phyloP scores from a whole-genome alignment of 1,139 yeast species.

The Hansenula lynferdii region DNA sequence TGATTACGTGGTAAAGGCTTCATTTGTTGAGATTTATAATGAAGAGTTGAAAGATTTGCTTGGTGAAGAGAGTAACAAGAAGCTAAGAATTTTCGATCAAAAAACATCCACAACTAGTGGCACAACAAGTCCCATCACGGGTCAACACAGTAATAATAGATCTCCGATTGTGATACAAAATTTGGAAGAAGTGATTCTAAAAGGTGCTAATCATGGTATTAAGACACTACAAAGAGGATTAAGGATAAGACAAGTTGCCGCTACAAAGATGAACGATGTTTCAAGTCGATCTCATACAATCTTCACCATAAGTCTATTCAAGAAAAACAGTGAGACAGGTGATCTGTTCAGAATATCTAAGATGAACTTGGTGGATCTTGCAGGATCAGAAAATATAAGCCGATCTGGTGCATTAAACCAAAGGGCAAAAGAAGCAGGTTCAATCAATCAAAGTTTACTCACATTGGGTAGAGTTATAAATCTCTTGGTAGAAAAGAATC shows the following conservation, averaged over 20 bases:
- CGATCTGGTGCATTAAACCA: slow-evolving; percentile 55
- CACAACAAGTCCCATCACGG: slow-evolving; percentile 6
- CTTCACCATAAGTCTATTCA: slow-evolving; percentile 56
- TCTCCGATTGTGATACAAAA: slow-evolving; percentile 44
- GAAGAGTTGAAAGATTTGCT: slow-evolving; percentile 66
- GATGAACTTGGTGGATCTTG: slow-evolving; percentile 73
- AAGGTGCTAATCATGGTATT: slow-evolving; percentile 50
- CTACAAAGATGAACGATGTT: slow-evolving; percentile 63
- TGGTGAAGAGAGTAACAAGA: slow-evolving; percentile 35
- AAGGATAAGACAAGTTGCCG: slow-evolving; percentile 55
- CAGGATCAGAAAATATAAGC: slow-evolving; percentile 70
- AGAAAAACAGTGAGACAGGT: slow-evolving; percentile 32
- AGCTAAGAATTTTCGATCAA: slow-evolving; percentile 50
- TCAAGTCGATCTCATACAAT: slow-evolving; percentile 75
- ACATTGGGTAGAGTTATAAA: slow-evolving; percentile 65
- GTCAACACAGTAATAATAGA: slow-evolving; percentile 5
- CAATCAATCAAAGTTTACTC: slow-evolving; percentile 59
- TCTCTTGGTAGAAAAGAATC: slow-evolving; percentile 37
- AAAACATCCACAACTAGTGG: slow-evolving; percentile 13
- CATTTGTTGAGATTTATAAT: slow-evolving; percentile 70
- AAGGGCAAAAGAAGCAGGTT: slow-evolving; percentile 65
- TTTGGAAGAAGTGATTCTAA: slow-evolving; percentile 50
- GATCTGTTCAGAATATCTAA: slow-evolving; percentile 51
- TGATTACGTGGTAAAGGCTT: slow-evolving; percentile 59
- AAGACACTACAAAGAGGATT: slow-evolving; percentile 50